Evolutionary conservation across 768 basidiomycete species (phyloP).

Genomic region (Strobilomyces confusus): DNA sequence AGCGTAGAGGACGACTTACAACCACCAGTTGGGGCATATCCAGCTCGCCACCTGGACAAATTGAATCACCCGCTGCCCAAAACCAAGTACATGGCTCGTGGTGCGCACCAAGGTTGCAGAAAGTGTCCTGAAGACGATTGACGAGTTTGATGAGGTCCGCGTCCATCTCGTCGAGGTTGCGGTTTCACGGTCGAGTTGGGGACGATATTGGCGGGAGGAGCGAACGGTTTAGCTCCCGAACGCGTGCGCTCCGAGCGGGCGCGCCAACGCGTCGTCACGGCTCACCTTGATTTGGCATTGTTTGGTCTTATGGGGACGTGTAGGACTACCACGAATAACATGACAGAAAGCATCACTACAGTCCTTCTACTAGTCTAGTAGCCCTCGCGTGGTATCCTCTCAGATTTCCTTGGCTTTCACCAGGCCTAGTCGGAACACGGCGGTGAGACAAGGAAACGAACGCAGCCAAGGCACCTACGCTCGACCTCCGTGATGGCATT

Average conservation of each 20-base stretch:
- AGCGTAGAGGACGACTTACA: slow-evolving; percentile 43
- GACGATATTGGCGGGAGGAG: slow-evolving; percentile 5
- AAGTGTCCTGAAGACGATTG: slow-evolving; percentile 93
- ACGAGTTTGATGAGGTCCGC: slow-evolving; percentile 91
- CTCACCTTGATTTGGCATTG: slow-evolving; percentile 25
- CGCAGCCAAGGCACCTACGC: slow-evolving; percentile 55
- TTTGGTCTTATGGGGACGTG: slow-evolving; percentile 12
- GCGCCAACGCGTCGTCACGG: slow-evolving; percentile 32
- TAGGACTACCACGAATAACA: neutral
- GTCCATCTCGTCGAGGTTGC: slow-evolving; percentile 60
- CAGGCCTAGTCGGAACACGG: slow-evolving; percentile 52
- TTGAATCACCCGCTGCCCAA: slow-evolving; percentile 6
- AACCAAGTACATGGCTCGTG: neutral
- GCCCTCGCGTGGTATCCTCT: slow-evolving; percentile 12
- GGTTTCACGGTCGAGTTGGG: neutral
- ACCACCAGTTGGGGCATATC: slow-evolving; percentile 92
- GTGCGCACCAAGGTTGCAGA: slow-evolving; percentile 75
- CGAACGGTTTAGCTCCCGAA: slow-evolving; percentile 2
- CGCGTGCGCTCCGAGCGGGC: slow-evolving; percentile 16
- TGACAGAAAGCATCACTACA: slow-evolving; percentile 10
- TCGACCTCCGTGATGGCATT: slow-evolving; percentile 87
- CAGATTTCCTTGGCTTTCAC: slow-evolving; percentile 93
- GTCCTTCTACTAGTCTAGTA: slow-evolving; percentile 30
- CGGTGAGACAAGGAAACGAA: neutral
- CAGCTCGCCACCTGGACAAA: slow-evolving; percentile 69